Evolutionary conservation across 192 early-diverging fungal species (phyloP).

Genomic region (Coemansia sp.): DNA sequence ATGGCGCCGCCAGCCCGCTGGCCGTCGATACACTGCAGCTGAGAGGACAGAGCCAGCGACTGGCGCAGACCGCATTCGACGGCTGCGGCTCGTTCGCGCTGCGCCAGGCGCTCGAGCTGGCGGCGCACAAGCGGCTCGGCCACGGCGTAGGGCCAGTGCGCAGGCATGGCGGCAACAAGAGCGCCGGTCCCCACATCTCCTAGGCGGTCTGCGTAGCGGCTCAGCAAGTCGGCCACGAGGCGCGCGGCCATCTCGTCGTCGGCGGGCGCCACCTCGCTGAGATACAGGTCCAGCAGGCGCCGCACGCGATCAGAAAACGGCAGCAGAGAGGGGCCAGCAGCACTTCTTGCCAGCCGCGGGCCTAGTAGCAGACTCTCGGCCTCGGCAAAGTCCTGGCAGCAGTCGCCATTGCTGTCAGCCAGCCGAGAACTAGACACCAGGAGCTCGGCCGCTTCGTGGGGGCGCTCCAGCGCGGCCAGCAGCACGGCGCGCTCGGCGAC

Average conservation of each 20-base stretch:
- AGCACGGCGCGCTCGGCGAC: conserved; percentile 25
- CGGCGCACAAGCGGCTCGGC: conserved; percentile 29
- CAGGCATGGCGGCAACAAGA: conserved; percentile 23
- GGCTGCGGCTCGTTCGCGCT: not conserved
- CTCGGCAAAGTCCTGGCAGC: conserved; percentile 35
- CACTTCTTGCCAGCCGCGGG: not conserved
- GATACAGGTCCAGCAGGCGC: conserved; percentile 18
- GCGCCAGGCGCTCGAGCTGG: conserved; percentile 3
- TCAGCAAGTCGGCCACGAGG: conserved; percentile 23
- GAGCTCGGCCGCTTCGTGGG: conserved; percentile 10
- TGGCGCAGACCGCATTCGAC: conserved; percentile 13
- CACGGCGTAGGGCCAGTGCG: conserved; percentile 26
- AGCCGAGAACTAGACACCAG: too few species aligned
- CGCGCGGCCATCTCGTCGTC: conserved; percentile 40
- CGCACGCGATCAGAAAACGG: conserved; percentile 1
- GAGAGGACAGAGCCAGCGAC: not conserved
- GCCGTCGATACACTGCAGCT: not conserved
- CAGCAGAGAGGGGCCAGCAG: not conserved
- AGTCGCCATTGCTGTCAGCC: too few species aligned
- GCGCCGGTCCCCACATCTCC: not conserved
- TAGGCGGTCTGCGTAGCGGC: conserved; percentile 1
- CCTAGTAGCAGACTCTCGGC: conserved; percentile 33
- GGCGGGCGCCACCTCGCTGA: conserved; percentile 1
- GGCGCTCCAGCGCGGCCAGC: conserved; percentile 15
- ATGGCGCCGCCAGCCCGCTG: conserved; percentile 2